Evolutionary conservation across 352 stramenopile species (phyloP), one percentile per base, ranked within the genome.

Genomic region (Phytophthora idaei): DNA sequence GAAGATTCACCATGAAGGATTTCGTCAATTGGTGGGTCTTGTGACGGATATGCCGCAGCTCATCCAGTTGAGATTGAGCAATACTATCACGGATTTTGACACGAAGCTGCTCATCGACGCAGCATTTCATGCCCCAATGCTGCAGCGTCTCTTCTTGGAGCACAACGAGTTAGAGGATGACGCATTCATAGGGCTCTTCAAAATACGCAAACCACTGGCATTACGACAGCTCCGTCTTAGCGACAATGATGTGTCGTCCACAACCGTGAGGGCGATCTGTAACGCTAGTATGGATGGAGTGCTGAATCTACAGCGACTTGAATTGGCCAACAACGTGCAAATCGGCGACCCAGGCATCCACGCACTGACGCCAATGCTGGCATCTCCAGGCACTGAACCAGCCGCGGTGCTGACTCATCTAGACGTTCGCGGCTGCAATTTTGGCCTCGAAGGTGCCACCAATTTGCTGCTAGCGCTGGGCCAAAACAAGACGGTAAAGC

Each of bases 121-220:
- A 37, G 53, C 78, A 32, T 66, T 91, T 32, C 51, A 50, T 27
- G 66, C 67, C 27, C 65, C 73, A 6, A 70, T 58, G 4, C 67
- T 93, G 1, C 50, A 80, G 36, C 61, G 60, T 0, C 68, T 95
- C 9, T 91, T 83, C 8, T 57, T 95, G 31, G 85, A 93, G 54
- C 85, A 95, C 59, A 93, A 92, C 41, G 83, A 93, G 29, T 67
- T 95, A 9, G 80, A 89, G 56, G 85, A 93, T 62, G 75, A 85
- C 37, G 76, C 81, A 21, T 90, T 95, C 36, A 32, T 63, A 21
- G 54, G 71, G 0, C 65, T 87, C n/a, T 28, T 44, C 1, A 68
- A 52, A 15, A 41, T 51, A 29, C 50, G 50, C 17, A 66, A 64
- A 3, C 59, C 73, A 6, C 50, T 87, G 6, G 39, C 78, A 28